Percentiles rank a stretch among this genome's conserved stretches.
phyloP scores from a whole-genome alignment of 202 grass and related monocot genomes.

The Setaria italica region DNA sequence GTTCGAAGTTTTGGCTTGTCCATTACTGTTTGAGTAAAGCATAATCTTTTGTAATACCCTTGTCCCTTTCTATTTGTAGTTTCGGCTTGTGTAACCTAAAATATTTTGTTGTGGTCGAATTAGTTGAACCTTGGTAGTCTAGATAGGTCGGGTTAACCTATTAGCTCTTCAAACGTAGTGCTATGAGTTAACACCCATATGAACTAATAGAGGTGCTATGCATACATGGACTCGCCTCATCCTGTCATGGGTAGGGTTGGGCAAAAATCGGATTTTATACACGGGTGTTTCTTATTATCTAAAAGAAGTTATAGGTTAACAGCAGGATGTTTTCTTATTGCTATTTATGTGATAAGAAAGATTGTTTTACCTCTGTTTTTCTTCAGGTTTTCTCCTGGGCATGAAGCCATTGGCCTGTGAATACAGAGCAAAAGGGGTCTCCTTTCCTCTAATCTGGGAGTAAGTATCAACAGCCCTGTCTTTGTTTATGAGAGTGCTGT shows the following conservation, averaged over 20 bases:
- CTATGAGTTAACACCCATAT: too few relatives aligned
- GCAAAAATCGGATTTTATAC: background rate
- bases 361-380: background rate
- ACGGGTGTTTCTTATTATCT: background rate
- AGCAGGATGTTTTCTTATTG: background rate
- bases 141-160: background rate
- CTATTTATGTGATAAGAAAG: background rate
- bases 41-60: background rate
- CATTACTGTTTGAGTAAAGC: background rate
- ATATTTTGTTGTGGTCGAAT: background rate
- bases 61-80: background rate
- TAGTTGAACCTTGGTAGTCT: background rate
- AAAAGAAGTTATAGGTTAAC: background rate
- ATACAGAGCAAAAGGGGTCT: slow-evolving; percentile 40
- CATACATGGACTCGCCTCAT: too few relatives aligned
- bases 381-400: slow-evolving; percentile 69
- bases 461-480: slow-evolving; percentile 29
- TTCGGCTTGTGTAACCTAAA: too few relatives aligned
- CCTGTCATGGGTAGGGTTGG: background rate
- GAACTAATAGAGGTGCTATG: too few relatives aligned
- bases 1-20: too few relatives aligned
- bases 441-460: slow-evolving; percentile 34
- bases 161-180: too few relatives aligned
- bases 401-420: slow-evolving; percentile 82
- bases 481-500: background rate